Evolutionary conservation across 176 grass and related monocot species (phyloP).

Genomic region (Aegilops umbellulata): DNA sequence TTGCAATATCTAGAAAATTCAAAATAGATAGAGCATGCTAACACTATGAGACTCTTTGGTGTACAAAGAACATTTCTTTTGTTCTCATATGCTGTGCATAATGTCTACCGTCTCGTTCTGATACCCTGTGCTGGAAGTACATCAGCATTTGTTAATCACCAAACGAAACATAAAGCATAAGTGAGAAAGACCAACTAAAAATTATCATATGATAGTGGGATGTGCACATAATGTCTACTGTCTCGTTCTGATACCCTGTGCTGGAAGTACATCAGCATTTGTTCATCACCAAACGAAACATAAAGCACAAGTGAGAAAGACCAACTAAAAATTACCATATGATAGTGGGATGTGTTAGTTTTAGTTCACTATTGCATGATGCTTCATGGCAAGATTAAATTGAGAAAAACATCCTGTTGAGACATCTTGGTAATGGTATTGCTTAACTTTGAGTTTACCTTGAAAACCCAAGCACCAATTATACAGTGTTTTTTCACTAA

Average conservation of each 20-base stretch:
- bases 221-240: neutral
- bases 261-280: slow-evolving; percentile 8
- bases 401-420: neutral
- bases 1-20: neutral
- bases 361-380: neutral
- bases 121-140: neutral
- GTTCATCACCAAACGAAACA: neutral
- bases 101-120: neutral
- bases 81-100: neutral
- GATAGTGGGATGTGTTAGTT: neutral
- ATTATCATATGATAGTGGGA: neutral
- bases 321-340: neutral
- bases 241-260: neutral
- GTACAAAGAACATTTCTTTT: neutral
- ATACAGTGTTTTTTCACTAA: neutral
- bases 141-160: slow-evolving; percentile 18
- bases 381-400: neutral
- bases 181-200: neutral
- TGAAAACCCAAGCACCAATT: neutral
- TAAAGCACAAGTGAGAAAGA: neutral
- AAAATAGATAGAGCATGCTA: neutral
- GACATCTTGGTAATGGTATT: neutral
- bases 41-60: neutral
- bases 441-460: neutral
- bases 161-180: neutral